Percentiles rank a stretch among this genome's conserved stretches.
These are phyloP conservation scores for Lachancea kluyveri DNA, from an alignment of 805 yeast genomes.

Conservation along the genomic window DNA sequence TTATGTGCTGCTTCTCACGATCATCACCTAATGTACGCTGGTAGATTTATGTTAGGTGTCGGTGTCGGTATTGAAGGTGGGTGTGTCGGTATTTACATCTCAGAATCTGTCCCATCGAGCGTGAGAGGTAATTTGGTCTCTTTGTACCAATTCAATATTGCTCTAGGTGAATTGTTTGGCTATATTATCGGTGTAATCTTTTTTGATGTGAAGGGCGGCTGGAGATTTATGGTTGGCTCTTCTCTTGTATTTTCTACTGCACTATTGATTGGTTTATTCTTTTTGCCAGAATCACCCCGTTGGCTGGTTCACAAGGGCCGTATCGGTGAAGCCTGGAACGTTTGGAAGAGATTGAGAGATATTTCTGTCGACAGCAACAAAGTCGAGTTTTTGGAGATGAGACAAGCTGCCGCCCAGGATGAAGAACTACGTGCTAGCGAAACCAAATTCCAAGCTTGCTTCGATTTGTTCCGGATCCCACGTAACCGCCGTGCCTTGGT, in stretches of 20 bases:
- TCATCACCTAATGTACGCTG: conserved; percentile 48
- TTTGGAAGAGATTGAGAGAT: conserved; percentile 53
- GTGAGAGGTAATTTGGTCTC: conserved; percentile 58
- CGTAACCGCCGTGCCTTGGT: conserved; percentile 58
- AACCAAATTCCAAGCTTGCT: conserved; percentile 35
- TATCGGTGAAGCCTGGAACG: conserved; percentile 46
- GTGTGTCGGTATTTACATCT: conserved; percentile 54
- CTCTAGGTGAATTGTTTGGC: conserved; percentile 61
- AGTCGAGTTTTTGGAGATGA: conserved; percentile 53
- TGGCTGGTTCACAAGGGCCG: conserved; percentile 47
- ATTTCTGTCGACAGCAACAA: conserved; percentile 36
- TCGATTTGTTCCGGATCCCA: conserved; percentile 48
- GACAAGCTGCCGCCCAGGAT: conserved; percentile 45
- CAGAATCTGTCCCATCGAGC: conserved; percentile 54
- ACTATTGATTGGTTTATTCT: conserved; percentile 44
- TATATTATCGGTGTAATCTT: conserved; percentile 60
- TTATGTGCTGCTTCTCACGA: conserved; percentile 47
- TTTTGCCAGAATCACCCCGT: conserved; percentile 59
- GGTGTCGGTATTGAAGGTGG: conserved; percentile 68
- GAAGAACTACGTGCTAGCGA: conserved; percentile 34
- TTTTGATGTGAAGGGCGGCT: conserved; percentile 48
- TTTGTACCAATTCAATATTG: conserved; percentile 57
- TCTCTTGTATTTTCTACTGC: conserved; percentile 52
- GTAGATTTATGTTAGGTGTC: conserved; percentile 54
- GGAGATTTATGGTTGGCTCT: conserved; percentile 64